A percentile compares a stretch with the other conserved stretches of the same genome.
phyloP scores from a whole-genome alignment of 768 basidiomycete species.

The Leccinum imitatum region DNA sequence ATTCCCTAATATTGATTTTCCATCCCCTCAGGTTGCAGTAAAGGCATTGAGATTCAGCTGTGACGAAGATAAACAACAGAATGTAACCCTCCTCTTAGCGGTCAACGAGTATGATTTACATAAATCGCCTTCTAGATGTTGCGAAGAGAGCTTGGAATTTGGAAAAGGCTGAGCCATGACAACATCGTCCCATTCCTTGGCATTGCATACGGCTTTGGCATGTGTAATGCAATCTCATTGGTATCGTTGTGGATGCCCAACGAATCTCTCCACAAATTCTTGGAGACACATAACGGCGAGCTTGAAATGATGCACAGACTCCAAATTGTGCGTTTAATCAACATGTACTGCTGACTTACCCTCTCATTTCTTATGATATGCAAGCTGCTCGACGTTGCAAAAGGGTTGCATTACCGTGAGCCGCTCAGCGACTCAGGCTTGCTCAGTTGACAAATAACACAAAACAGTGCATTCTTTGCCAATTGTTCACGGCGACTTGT shows the following conservation, averaged over 20 bases:
- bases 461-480: background rate
- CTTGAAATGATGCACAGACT: background rate
- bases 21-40: background rate
- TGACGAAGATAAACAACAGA: background rate
- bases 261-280: background rate
- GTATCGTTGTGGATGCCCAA: conserved; percentile 1
- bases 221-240: background rate
- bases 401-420: background rate
- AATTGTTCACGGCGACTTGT: background rate
- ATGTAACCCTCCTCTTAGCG: background rate
- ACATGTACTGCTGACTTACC: background rate
- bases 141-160: background rate
- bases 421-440: background rate
- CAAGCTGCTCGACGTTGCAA: background rate
- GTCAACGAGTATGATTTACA: background rate
- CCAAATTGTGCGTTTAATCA: background rate
- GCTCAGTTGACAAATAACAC: background rate
- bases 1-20: background rate
- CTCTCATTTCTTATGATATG: background rate
- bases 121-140: background rate
- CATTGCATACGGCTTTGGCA: background rate
- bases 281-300: background rate
- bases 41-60: background rate
- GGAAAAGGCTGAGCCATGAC: background rate
- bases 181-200: background rate